These are phyloP conservation scores for Cytospora schulzeri DNA, from an alignment of 2,329 filamentous ascomycete genomes.

Conservation along the genomic window DNA sequence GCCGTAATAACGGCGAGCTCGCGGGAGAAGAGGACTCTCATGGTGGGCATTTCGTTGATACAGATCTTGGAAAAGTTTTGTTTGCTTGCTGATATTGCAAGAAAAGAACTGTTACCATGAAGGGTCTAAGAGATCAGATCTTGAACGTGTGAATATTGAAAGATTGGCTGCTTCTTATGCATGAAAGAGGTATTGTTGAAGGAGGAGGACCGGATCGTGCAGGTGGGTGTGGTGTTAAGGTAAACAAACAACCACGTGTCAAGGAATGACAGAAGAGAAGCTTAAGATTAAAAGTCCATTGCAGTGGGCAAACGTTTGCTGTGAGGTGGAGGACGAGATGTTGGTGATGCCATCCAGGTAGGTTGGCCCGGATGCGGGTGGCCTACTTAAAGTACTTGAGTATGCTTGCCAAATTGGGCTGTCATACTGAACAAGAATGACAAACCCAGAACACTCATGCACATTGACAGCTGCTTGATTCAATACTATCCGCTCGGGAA, in stretches of 20 bases:
- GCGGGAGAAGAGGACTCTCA: slow-evolving; percentile 26
- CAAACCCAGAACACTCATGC: not conserved
- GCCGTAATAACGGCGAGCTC: slow-evolving; percentile 27
- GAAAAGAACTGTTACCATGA: not conserved
- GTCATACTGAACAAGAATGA: not conserved
- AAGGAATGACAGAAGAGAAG: not conserved
- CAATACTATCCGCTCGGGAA: not conserved
- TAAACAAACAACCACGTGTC: slow-evolving; percentile 8
- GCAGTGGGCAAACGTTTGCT: slow-evolving; percentile 1
- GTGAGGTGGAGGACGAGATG: not conserved
- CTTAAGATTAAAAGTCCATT: not conserved
- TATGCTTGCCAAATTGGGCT: not conserved
- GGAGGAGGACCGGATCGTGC: not conserved
- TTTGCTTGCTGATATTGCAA: not conserved
- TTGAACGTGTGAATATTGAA: not conserved
- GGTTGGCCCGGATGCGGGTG: not conserved
- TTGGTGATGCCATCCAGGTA: slow-evolving; percentile 4
- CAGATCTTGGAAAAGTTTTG: not conserved
- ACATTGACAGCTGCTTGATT: not conserved
- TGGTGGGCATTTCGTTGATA: not conserved
- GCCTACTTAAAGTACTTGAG: too few species aligned
- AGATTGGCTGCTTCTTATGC: not conserved
- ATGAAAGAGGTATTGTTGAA: not conserved
- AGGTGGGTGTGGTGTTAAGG: not conserved
- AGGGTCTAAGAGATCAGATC: not conserved